Evolutionary conservation across 78 protist genomes (phyloP).

Genomic region (Dictyostelium intermedium): DNA sequence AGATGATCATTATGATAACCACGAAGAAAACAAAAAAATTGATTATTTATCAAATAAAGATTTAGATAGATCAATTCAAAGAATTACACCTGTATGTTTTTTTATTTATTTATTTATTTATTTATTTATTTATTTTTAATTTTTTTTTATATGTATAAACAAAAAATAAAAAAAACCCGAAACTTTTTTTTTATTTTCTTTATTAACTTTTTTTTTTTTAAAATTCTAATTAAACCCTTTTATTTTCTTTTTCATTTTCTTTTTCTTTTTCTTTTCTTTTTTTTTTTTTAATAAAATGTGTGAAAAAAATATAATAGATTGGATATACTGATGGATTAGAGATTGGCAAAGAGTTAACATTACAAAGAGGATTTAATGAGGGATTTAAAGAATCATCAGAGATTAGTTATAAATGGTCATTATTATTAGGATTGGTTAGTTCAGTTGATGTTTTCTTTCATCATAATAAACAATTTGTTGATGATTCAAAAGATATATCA

Average conservation of each 20-base stretch:
- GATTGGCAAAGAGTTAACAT: conserved; percentile 57
- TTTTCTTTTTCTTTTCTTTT: not conserved
- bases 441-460: conserved; percentile 67
- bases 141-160: too few relatives aligned
- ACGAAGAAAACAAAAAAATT: not conserved
- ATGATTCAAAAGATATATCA: not conserved
- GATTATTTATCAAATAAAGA: conserved; percentile 33
- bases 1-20: conserved; percentile 9
- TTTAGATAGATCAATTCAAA: conserved; percentile 24
- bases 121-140: too few relatives aligned
- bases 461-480: conserved; percentile 18
- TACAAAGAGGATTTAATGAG: conserved; percentile 65
- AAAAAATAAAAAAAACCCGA: not conserved
- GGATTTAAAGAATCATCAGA: conserved; percentile 36
- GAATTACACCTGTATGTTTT: conserved; percentile 43
- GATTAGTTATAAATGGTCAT: conserved; percentile 48
- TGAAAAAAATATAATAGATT: too few relatives aligned
- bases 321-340: conserved; percentile 73
- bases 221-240: not conserved
- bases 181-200: not conserved
- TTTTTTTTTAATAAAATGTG: too few relatives aligned
- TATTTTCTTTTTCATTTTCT: not conserved
- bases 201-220: not conserved
- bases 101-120: too few relatives aligned
- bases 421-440: conserved; percentile 42